Evolutionary conservation across 805 yeast genomes (phyloP).

Genomic region (Kazachstania taianensis): DNA sequence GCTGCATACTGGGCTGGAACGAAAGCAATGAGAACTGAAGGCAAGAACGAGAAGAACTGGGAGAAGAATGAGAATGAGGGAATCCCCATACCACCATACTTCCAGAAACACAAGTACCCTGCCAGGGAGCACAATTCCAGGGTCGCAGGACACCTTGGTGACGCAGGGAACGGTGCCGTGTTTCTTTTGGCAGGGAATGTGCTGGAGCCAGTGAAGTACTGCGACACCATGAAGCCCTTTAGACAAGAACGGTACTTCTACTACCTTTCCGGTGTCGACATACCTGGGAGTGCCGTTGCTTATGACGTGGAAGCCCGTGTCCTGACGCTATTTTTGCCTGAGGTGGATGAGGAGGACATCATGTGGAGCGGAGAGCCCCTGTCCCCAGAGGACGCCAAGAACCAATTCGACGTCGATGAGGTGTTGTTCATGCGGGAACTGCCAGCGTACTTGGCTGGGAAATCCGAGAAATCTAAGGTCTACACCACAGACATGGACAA

Average conservation of each 20-base stretch:
- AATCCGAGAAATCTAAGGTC: slow-evolving; percentile 20
- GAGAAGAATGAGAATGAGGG: slow-evolving; percentile 12
- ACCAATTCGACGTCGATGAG: slow-evolving; percentile 70
- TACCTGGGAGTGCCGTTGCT: slow-evolving; percentile 65
- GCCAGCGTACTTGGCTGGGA: slow-evolving; percentile 23
- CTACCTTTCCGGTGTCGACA: slow-evolving; percentile 73
- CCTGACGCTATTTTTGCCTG: slow-evolving; percentile 68
- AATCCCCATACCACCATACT: slow-evolving; percentile 13
- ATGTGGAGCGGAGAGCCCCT: slow-evolving; percentile 95
- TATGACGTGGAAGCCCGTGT: slow-evolving; percentile 45
- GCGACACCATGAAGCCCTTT: slow-evolving; percentile 68
- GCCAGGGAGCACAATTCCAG: slow-evolving; percentile 65
- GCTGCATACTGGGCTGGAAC: slow-evolving; percentile 2
- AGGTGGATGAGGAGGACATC: slow-evolving; percentile 76
- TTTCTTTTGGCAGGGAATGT: slow-evolving; percentile 55
- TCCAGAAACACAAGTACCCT: slow-evolving; percentile 50
- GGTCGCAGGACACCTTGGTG: slow-evolving; percentile 36
- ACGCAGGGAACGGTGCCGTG: slow-evolving; percentile 29
- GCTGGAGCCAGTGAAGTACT: slow-evolving; percentile 52
- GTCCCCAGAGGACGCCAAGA: slow-evolving; percentile 50
- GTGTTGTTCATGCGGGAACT: slow-evolving; percentile 56
- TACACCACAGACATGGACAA: slow-evolving; percentile 49
- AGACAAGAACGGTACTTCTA: slow-evolving; percentile 89
- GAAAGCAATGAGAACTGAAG: neutral
- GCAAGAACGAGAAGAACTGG: slow-evolving; percentile 1